Evolutionary conservation across 106 monocot genomes (phyloP).

Genomic region (Agapanthus africanus): DNA sequence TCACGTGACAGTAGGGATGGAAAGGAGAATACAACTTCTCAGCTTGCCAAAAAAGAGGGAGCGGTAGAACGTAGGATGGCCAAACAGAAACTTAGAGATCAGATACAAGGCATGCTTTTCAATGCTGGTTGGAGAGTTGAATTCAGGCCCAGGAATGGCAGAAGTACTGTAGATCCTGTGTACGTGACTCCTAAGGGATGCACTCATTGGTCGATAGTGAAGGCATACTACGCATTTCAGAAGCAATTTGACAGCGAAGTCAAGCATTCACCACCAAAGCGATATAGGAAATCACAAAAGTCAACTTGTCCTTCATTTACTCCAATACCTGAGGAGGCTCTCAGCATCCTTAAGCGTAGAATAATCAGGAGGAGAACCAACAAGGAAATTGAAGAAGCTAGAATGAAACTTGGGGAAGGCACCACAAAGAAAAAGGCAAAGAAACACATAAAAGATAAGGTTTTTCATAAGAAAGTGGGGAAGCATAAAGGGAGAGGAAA

Average conservation of each 20-base stretch:
- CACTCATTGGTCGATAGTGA: conserved; percentile 76
- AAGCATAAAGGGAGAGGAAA: not conserved
- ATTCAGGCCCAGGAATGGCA: conserved; percentile 50
- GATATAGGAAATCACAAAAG: not conserved
- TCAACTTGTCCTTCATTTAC: conserved; percentile 8
- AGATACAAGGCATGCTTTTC: conserved; percentile 50
- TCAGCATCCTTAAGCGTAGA: conserved; percentile 44
- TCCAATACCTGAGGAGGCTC: conserved; percentile 34
- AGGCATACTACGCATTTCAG: conserved; percentile 53
- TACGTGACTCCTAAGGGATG: conserved; percentile 60
- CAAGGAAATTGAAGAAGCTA: conserved; percentile 15
- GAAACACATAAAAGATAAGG: conserved; percentile 9
- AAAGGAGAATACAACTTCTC: conserved; percentile 2
- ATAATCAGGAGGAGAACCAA: conserved; percentile 36
- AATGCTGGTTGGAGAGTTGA: conserved; percentile 79
- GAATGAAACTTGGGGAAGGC: conserved; percentile 4
- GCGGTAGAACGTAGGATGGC: conserved; percentile 19
- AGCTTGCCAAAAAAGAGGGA: conserved; percentile 5
- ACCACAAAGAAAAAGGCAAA: conserved; percentile 12
- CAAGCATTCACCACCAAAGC: conserved; percentile 13
- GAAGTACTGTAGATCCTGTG: conserved; percentile 53
- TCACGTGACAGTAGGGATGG: not conserved
- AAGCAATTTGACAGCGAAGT: conserved; percentile 10
- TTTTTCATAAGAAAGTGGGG: not conserved
- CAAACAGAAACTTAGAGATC: conserved; percentile 44